Evolutionary conservation across 495 filamentous ascomycete species (phyloP).

Genomic region (Aspergillus affinis): DNA sequence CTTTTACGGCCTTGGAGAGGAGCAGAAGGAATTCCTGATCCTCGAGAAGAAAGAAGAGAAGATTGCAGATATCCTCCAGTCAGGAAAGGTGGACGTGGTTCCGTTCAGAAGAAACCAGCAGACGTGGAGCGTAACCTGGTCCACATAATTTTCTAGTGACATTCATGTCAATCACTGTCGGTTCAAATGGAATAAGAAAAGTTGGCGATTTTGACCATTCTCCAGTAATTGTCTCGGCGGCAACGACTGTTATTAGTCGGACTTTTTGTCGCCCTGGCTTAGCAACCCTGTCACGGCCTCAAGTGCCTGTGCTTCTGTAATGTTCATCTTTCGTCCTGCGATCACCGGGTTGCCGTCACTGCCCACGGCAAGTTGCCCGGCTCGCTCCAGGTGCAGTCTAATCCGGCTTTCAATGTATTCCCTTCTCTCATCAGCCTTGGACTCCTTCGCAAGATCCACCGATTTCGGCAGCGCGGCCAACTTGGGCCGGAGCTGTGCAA

Average conservation of each 20-base stretch:
- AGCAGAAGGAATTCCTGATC: constrained; percentile 58
- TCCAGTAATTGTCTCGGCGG: neutral
- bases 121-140: constrained; percentile 61
- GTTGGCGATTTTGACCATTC: neutral
- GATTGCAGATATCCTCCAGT: constrained; percentile 51
- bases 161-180: neutral
- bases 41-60: constrained; percentile 61
- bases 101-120: constrained; percentile 67
- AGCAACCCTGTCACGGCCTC: constrained; percentile 47
- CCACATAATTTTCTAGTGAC: constrained; percentile 17
- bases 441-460: constrained; percentile 33
- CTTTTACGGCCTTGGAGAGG: constrained; percentile 63
- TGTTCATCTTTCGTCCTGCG: constrained; percentile 42
- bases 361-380: constrained; percentile 42
- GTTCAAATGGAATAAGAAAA: neutral
- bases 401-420: constrained; percentile 76
- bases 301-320: constrained; percentile 46
- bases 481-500: constrained; percentile 61
- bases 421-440: constrained; percentile 55
- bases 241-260: constrained; percentile 21
- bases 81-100: constrained; percentile 61
- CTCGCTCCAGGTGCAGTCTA: constrained; percentile 45
- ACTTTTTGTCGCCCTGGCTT: constrained; percentile 30
- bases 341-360: constrained; percentile 38
- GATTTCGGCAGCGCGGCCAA: constrained; percentile 50